A percentile compares a stretch with the other conserved stretches of the same genome.
phyloP scores from a whole-genome alignment of 1,284 basidiomycete species.

The Cerioporus squamosus region DNA sequence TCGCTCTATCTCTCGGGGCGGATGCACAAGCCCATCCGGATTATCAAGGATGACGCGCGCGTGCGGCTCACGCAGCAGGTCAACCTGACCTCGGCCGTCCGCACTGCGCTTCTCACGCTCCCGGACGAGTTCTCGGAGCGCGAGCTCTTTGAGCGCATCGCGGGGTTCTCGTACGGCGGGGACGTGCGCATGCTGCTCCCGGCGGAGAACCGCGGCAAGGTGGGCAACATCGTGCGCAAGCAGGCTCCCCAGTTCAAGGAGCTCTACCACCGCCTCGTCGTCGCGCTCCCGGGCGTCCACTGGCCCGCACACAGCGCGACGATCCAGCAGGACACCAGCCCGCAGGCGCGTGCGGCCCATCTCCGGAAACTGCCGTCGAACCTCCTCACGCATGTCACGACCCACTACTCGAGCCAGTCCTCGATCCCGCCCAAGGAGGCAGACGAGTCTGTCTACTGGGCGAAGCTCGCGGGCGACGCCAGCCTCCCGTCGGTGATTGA shows the following conservation, averaged over 20 bases:
- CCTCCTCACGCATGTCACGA: slow-evolving; percentile 61
- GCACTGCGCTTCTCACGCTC: slow-evolving; percentile 74
- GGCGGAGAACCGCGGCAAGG: slow-evolving; percentile 93
- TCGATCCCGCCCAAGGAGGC: slow-evolving; percentile 40
- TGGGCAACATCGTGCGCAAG: slow-evolving; percentile 89
- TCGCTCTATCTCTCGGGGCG: slow-evolving; percentile 94
- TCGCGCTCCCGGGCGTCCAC: slow-evolving; percentile 76
- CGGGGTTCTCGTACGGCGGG: slow-evolving; percentile 86
- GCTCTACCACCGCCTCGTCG: slow-evolving; percentile 82
- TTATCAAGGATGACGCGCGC: slow-evolving; percentile 86
- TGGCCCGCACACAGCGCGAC: slow-evolving; percentile 56
- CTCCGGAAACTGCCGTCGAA: slow-evolving; percentile 77
- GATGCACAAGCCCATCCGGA: slow-evolving; percentile 96
- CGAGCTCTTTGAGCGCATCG: slow-evolving; percentile 86
- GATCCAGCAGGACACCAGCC: slow-evolving; percentile 74
- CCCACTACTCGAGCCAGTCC: slow-evolving; percentile 47
- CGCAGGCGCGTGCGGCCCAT: slow-evolving; percentile 72
- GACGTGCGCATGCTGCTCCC: slow-evolving; percentile 95
- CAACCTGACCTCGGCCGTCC: slow-evolving; percentile 89
- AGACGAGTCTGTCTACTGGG: slow-evolving; percentile 81
- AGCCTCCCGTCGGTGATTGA: slow-evolving; percentile 59
- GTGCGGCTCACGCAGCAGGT: slow-evolving; percentile 93
- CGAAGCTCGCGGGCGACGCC: slow-evolving; percentile 68
- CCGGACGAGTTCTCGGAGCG: slow-evolving; percentile 73
- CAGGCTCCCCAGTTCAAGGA: slow-evolving; percentile 86